Evolutionary conservation across 1,139 yeast genomes (phyloP), one percentile per base, ranked within the genome.

Genomic region (Suhomyces ambrosiae): DNA sequence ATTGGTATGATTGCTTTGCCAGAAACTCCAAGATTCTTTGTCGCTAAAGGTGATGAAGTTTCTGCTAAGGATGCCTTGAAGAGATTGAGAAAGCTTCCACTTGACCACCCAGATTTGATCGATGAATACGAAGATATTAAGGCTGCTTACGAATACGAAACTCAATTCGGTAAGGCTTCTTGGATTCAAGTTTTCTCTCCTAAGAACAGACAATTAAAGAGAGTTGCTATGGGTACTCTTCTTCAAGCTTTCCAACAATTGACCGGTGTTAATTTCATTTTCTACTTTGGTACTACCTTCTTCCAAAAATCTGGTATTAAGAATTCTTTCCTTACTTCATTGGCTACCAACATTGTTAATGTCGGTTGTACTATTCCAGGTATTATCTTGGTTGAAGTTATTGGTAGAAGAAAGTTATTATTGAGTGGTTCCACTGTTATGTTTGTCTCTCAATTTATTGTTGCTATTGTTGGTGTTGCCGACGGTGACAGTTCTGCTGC

Each of bases 11-110:
- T 72, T 33, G 67, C 74, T 25, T 76, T 83, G 62, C 94, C 94
- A 41, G 95, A 86, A 63, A 80, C 92, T 27, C 90, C 95, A 50
- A 76, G 95, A 65, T 86, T 65, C 63, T 73, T 75, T 58, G 74
- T 82, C 45, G 76, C 79, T 45, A 65, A 59, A 35, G 79, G 72
- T 45, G 64, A 65, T 42, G 62, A 77, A 36, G 85, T 73, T 16
- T 76, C 74, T 38, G 94, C 92, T 22, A 74, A 56, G 47, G 50
- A 56, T 7, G 61, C 71, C 11, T 60, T 67, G 48, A 35, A 52
- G 19, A 53, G 49, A 38, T 60, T 66, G 49, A 63, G 71, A 53
- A 59, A 57, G 40, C 56, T 66, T 43, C 67, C 71, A 18, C 32
- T 52, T 11, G 71, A 66, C 50, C 70, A 66, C 53, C 71, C 71